phyloP scores from a whole-genome alignment of 179 eudicot species.

The Sideroxylon spinosum region DNA sequence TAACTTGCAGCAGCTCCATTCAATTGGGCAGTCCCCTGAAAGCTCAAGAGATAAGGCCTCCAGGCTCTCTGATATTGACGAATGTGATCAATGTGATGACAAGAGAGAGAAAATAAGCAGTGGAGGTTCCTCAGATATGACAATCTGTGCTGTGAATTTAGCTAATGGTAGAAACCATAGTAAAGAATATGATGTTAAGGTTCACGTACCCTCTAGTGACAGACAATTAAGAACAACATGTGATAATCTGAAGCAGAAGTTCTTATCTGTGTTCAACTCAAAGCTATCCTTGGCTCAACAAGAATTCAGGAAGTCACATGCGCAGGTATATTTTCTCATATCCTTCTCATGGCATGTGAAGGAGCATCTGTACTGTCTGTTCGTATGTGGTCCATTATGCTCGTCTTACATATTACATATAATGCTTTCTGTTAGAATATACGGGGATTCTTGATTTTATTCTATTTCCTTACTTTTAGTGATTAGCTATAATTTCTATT shows the following conservation, averaged over 20 bases:
- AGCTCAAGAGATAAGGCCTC: conserved; percentile 24
- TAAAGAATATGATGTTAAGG: conserved; percentile 21
- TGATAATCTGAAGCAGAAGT: conserved; percentile 62
- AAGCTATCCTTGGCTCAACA: conserved; percentile 63
- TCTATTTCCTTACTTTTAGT: too few species aligned
- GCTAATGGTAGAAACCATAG: conserved; percentile 24
- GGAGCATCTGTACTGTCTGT: background rate
- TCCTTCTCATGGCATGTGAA: conserved; percentile 6
- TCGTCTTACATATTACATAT: background rate
- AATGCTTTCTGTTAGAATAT: too few species aligned
- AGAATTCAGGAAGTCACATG: conserved; percentile 79
- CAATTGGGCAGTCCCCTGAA: conserved; percentile 25
- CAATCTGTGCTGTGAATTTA: conserved; percentile 18
- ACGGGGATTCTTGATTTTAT: too few species aligned
- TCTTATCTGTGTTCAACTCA: conserved; percentile 55
- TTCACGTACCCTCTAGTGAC: conserved; percentile 20
- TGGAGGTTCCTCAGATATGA: conserved; percentile 21
- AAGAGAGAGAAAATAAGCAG: conserved; percentile 20
- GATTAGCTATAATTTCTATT: too few species aligned
- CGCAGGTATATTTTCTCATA: conserved; percentile 50
- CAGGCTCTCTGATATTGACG: conserved; percentile 22
- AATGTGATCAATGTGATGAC: conserved; percentile 23
- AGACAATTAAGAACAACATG: conserved; percentile 41
- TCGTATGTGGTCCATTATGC: background rate
- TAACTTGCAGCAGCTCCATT: conserved; percentile 21